Base-by-base conservation (phyloP, 495 filamentous ascomycete species). In the Cladorrhinum samala region DNA sequence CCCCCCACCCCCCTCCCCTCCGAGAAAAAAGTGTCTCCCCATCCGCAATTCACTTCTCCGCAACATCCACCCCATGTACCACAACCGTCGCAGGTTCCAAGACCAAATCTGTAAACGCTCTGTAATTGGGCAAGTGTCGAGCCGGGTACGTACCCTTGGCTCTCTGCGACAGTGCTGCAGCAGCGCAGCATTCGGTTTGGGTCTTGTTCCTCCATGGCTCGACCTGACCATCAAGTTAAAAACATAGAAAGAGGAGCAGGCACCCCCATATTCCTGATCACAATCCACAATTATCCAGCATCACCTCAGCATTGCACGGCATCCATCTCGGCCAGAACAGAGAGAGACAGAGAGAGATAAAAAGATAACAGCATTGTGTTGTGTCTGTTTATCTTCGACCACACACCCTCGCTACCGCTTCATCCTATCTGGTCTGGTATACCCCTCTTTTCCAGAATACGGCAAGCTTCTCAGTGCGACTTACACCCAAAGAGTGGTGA, bases 401-500 rank as follows among this genome's bases (percentile, higher is more conserved):
- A 47, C 42, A 17, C 17, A 7, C 42, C 42, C 33, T 40, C 21
- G 21, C n/a, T 38, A 36, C 30, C 53, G 21, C 20, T 40, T 49
- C 27, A 40, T 55, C 46, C 49, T 43, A 53, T 55, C 38, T 54
- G 52, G 60, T 64, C 55, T 49, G 53, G n/a, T n/a, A 59, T 56
- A 62, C 59, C 62, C 64, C 62, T 66, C 56, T 21, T 50, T 61
- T 62, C 57, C 60, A 59, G 46, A 58, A 59, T 56, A 65, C 62
- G 58, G 56, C n/a, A n/a, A n/a, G n/a, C n/a, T n/a, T n/a, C n/a
- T 50, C 52, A 63, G 64, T 65, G 56, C 56, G 55, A 66, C 63
- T 60, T 62, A 53, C 57, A 61, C 58, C 49, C 36, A 52, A 59
- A 56, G 30, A 57, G 52, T 57, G 53, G 67, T 69, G 60, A 62